phyloP scores from a whole-genome alignment of 331 rosid species.

The Saraca asoca region DNA sequence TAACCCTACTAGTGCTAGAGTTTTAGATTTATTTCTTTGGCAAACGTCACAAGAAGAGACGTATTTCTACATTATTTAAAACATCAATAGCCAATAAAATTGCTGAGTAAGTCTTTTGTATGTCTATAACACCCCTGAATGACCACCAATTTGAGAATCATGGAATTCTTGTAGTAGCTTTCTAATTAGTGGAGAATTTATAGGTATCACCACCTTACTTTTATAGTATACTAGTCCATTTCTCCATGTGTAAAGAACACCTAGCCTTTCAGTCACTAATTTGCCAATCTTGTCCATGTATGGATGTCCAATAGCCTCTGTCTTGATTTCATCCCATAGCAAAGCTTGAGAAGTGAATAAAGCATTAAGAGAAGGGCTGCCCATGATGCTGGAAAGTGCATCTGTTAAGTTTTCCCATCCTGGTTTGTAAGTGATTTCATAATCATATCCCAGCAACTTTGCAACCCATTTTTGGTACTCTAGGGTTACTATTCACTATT shows the following conservation, averaged over 20 bases:
- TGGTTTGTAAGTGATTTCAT: background rate
- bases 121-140: background rate
- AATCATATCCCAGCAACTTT: background rate
- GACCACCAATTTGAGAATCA: background rate
- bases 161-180: background rate
- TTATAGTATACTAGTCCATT: background rate
- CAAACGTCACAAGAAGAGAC: background rate
- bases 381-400: background rate
- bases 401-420: background rate
- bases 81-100: background rate
- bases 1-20: background rate
- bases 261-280: no score
- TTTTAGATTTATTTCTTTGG: background rate
- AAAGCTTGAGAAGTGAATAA: no score
- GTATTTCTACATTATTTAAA: no score
- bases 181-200: no score
- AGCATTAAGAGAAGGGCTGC: background rate
- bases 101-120: background rate
- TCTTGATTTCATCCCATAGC: background rate
- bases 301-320: background rate
- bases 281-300: no score
- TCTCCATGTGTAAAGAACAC: no score
- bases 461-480: background rate
- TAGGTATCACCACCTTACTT: no score
- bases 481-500: background rate